phyloP scores from a whole-genome alignment of 2,329 filamentous ascomycete genomes.

The Talaromyces sp. region DNA sequence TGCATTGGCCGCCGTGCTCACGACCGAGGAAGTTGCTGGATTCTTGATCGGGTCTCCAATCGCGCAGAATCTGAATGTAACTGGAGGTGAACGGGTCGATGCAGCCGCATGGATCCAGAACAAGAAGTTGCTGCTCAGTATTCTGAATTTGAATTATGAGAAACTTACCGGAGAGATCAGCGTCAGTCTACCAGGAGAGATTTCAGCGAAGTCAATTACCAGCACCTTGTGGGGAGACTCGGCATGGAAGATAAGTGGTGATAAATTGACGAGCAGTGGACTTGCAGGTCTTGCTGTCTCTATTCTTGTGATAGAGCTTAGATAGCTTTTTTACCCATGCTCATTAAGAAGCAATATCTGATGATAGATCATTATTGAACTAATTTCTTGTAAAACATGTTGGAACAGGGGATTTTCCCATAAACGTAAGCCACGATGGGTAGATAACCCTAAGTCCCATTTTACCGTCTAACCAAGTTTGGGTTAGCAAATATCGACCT shows the following conservation, averaged over 20 bases:
- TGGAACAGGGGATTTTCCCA: too few species aligned
- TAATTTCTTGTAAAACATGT: too few species aligned
- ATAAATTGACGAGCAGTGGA: not conserved
- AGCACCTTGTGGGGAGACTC: conserved; percentile 3
- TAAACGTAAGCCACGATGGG: not conserved
- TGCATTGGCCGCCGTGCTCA: conserved; percentile 40
- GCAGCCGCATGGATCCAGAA: conserved; percentile 41
- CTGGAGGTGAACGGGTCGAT: conserved; percentile 33
- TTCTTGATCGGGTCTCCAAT: conserved; percentile 39
- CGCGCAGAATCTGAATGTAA: conserved; percentile 23
- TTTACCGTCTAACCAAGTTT: not conserved
- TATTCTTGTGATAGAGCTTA: too few species aligned
- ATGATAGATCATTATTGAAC: too few species aligned
- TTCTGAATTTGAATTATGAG: conserved; percentile 37
- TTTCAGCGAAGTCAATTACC: not conserved
- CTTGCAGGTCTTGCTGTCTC: too few species aligned
- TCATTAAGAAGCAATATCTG: too few species aligned
- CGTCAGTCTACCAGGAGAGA: conserved; percentile 17
- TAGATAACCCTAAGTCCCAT: not conserved
- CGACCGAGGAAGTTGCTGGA: conserved; percentile 27
- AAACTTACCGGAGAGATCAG: conserved; percentile 6
- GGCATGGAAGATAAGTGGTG: not conserved
- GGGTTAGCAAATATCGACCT: not conserved
- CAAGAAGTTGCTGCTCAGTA: conserved; percentile 35
- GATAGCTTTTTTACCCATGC: too few species aligned